Evolutionary conservation across 805 yeast species (phyloP).

Genomic region (Debaryomyces maramus): DNA sequence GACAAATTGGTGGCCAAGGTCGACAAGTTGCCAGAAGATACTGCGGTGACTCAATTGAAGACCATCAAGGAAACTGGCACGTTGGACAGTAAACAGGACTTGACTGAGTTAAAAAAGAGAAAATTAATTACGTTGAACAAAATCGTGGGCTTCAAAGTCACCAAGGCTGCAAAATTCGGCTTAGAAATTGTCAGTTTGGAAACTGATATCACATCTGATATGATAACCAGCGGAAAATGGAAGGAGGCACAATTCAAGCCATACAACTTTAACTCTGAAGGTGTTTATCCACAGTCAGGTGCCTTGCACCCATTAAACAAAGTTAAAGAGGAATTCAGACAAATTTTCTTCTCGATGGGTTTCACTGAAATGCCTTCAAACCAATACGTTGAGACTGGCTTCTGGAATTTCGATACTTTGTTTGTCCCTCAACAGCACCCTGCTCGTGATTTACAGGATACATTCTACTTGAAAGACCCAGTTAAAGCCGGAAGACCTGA

Average conservation of each 20-base stretch:
- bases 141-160: conserved; percentile 69
- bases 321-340: conserved; percentile 96
- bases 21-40: conserved; percentile 59
- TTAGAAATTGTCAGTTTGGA: conserved; percentile 76
- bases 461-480: conserved; percentile 96
- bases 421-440: conserved; percentile 99
- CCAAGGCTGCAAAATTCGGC: conserved; percentile 83
- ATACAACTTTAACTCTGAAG: conserved; percentile 94
- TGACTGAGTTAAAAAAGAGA: conserved; percentile 89
- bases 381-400: conserved; percentile 96
- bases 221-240: conserved; percentile 85
- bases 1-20: conserved; percentile 70
- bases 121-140: conserved; percentile 75
- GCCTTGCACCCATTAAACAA: conserved; percentile 96
- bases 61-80: conserved; percentile 57
- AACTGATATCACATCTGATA: conserved; percentile 92
- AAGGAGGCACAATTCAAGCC: conserved; percentile 83
- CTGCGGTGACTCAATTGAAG: conserved; percentile 63
- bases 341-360: conserved; percentile 96
- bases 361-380: conserved; percentile 99
- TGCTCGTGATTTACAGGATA: conserved; percentile 98
- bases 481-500: conserved; percentile 75
- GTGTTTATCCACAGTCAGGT: conserved; percentile 81
- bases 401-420: conserved; percentile 98
- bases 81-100: conserved; percentile 60